A percentile compares a stretch with the other conserved stretches of the same genome.
These are phyloP conservation scores for Aspergillus chevalieri DNA, from an alignment of 2,329 filamentous ascomycete genomes.

Conservation along the genomic window DNA sequence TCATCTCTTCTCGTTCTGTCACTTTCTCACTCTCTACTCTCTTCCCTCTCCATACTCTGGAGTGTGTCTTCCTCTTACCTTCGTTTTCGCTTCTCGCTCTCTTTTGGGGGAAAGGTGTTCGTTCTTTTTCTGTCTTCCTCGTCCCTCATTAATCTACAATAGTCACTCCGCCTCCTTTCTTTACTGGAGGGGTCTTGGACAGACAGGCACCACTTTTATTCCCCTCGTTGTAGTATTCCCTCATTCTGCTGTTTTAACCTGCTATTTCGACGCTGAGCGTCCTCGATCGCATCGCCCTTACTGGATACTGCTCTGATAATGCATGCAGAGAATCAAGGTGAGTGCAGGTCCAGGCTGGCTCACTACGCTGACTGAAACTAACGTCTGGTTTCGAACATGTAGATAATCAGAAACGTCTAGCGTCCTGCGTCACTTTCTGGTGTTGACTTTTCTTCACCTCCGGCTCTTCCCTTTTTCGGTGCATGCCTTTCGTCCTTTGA, in stretches of 20 bases:
- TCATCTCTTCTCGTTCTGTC: too few species aligned
- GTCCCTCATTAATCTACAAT: too few species aligned
- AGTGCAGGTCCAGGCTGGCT: conserved; percentile 9
- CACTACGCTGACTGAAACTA: conserved; percentile 3
- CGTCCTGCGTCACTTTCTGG: not conserved
- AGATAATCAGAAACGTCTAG: conserved; percentile 5
- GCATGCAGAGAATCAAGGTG: conserved; percentile 11
- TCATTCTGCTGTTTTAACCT: not conserved
- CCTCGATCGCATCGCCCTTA: conserved; percentile 11
- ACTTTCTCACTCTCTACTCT: too few species aligned
- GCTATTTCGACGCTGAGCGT: conserved; percentile 10
- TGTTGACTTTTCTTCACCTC: conserved; percentile 3
- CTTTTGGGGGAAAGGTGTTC: not conserved
- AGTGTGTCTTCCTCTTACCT: too few species aligned
- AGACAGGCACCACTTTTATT: not conserved
- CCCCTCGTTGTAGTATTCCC: not conserved
- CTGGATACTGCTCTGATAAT: conserved; percentile 9
- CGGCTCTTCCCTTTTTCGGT: not conserved
- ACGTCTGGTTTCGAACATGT: not conserved
- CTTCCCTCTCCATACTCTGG: too few species aligned
- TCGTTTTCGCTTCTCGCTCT: too few species aligned
- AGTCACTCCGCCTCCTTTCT: too few species aligned
- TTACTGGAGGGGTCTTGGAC: not conserved
- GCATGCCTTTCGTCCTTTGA: not conserved
- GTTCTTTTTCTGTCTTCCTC: not conserved